These are phyloP conservation scores for Halophytophthora batemanensis DNA, from an alignment of 352 stramenopile species.

Conservation along the genomic window DNA sequence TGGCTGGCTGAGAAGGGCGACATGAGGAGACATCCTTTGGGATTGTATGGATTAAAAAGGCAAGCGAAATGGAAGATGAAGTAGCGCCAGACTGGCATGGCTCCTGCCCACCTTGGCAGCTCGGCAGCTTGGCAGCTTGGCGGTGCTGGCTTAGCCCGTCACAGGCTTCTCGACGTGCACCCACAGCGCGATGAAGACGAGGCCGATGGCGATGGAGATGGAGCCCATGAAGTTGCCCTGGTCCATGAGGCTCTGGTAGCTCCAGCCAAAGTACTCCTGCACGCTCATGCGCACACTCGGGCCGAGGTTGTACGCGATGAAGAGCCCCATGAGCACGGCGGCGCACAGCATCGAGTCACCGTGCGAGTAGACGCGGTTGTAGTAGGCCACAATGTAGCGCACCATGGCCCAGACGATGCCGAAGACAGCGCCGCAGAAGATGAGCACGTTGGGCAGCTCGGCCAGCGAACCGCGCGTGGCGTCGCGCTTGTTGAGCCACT, in stretches of 20 bases:
- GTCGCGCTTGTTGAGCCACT: slow-evolving; percentile 67
- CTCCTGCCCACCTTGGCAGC: no score
- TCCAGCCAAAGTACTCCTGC: slow-evolving; percentile 88
- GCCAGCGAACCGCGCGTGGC: slow-evolving; percentile 60
- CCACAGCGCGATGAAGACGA: slow-evolving; percentile 84
- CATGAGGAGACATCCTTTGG: no score
- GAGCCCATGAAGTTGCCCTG: slow-evolving; percentile 86
- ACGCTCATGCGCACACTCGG: slow-evolving; percentile 83
- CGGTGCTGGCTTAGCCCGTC: slow-evolving; percentile 18
- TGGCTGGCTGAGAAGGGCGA: no score
- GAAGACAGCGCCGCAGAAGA: slow-evolving; percentile 73
- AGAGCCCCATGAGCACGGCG: slow-evolving; percentile 68
- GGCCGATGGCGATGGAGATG: slow-evolving; percentile 71
- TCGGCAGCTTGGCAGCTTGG: no score
- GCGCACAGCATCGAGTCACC: slow-evolving; percentile 72
- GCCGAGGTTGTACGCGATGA: slow-evolving; percentile 72
- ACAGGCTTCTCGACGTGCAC: slow-evolving; percentile 75
- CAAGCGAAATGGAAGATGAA: no score
- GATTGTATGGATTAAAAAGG: no score
- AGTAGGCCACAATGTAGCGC: slow-evolving; percentile 77
- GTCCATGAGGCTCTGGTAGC: slow-evolving; percentile 85
- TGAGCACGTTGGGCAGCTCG: slow-evolving; percentile 79
- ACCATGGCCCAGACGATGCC: slow-evolving; percentile 78
- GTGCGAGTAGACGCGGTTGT: slow-evolving; percentile 69
- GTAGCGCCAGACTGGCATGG: no score